Evolutionary conservation across 108 stramenopile genomes (phyloP), one percentile per base, ranked within the genome.

Genomic region (Tribonema minus): DNA sequence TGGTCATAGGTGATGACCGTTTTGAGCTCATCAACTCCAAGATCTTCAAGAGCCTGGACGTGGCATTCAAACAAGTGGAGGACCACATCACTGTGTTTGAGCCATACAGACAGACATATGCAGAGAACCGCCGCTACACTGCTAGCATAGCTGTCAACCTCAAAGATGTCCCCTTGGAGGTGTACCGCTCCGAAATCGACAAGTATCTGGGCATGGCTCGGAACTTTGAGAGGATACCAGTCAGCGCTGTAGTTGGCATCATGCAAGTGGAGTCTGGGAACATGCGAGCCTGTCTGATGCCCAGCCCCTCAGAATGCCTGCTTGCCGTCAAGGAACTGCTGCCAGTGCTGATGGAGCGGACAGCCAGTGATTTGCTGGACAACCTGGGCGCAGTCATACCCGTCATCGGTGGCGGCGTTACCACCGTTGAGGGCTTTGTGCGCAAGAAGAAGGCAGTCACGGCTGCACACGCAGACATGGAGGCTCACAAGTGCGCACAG

Each of bases 391-490:
- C 62, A 3, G 32, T 79, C 3, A 84, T 84, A 35, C 82, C 86
- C 12, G 64, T 87, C 27, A 76, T 88, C 61, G 35, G 72, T 0
- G 71, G 72, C 28, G 58, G 39, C 25, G 86, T 86, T 25, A 58
- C 61, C 1, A 84, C 63, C 37, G 88, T 89, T 31, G 88, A 84
- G 35, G 68, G 72, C 4, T 89, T 88, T 66, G 84, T 88, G 12
- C 30, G 37, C 23, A 89, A 89, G 72, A 86, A 84, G 72, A 81
- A 82, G 23, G 70, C 70, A 25, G 85, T 88, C 37, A 36, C 29
- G 6, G 62, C 64, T 2, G 76, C 84, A 0, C 80, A 83, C 36
- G 82, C 65, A 34, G 37, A 77, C 76, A 77, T 46, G 31, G n/a
- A n/a, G n/a, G n/a, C n/a, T n/a, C n/a, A n/a, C n/a, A n/a, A n/a